These are phyloP conservation scores for Volvox carteri DNA, from an alignment of 163 green algal genomes.

Conservation along the genomic window DNA sequence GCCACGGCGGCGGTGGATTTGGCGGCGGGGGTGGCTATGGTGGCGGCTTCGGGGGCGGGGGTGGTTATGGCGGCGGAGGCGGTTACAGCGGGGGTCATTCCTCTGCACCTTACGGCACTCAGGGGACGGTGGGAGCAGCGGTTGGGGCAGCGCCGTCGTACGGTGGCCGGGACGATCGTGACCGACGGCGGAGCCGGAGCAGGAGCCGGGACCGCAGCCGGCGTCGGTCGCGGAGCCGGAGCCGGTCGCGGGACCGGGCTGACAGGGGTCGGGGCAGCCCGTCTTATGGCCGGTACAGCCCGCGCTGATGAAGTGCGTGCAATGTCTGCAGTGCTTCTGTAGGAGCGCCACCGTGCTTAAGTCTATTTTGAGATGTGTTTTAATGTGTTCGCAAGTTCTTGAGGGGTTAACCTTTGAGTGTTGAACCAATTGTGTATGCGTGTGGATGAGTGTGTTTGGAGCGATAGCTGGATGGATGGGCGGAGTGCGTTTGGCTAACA, in stretches of 20 bases:
- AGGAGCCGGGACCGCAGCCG: conserved; percentile 39
- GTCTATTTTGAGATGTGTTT: too few relatives aligned
- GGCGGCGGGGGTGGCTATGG: conserved; percentile 20
- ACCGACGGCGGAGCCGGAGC: conserved; percentile 1
- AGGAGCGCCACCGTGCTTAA: too few relatives aligned
- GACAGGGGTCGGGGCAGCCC: conserved; percentile 42
- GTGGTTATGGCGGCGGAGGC: conserved; percentile 22
- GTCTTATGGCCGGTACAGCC: conserved; percentile 46
- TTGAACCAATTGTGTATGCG: not conserved
- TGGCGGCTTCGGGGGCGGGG: conserved; percentile 7
- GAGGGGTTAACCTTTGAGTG: not conserved
- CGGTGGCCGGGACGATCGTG: conserved; percentile 10
- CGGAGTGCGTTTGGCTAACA: too few relatives aligned
- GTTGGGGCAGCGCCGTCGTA: not conserved
- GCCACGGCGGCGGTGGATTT: conserved; percentile 50
- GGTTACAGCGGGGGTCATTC: not conserved
- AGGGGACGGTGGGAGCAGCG: not conserved
- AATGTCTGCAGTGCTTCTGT: not conserved
- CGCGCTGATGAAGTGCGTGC: not conserved
- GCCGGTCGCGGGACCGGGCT: conserved; percentile 24
- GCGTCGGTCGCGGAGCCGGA: conserved; percentile 11
- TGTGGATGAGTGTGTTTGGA: too few relatives aligned
- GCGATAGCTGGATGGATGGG: not conserved
- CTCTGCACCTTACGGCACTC: not conserved
- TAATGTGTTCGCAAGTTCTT: not conserved